Evolutionary conservation across 1,139 yeast species (phyloP), one percentile per base, ranked within the genome.

Genomic region (Yamadazyma kanchanaburiensis): DNA sequence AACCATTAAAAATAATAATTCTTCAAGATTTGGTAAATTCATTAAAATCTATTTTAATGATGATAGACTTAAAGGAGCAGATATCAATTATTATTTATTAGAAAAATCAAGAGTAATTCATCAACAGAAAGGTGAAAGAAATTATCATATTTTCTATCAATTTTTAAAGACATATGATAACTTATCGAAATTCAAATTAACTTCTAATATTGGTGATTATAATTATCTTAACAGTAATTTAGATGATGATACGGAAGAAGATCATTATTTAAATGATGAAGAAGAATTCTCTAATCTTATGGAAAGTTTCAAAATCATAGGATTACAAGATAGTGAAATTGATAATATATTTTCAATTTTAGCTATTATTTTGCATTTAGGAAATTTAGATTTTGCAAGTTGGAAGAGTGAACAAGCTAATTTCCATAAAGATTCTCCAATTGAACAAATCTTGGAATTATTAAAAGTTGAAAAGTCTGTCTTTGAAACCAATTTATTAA

Each of bases 1-100:
- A 48, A 94, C 99, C 0, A 87, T 88, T 17, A 77, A 94, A 43
- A 94, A 94, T 54, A 82, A 89, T 54, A 94, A 94, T 54, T 88
- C 97, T 7, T 91, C 98, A 8, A 75, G 99, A 51, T 94, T 94
- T 54, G 99, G 99, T 27, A 94, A 94, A 57, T 94, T 91, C 52
- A 87, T 94, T 40, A 82, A 91, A 47, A 85, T 94, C 36, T 88
- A 79, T 54, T 87, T 91, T 47, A 70, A 76, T 34, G 70, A 76
- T 32, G 49, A 63, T 2, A 59, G 70, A 8, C 81, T 94, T 24
- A 69, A 77, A 15, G 96, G 96, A 8, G 97, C 97, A 8, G 81
- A 85, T 40, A 87, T 94, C 33, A 96, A 91, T 49, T 94, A 95
- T 84, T 94, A 94, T 47, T 63, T 94, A 20, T 64, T 94, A 29